Conservation (phyloP, 2,329 filamentous ascomycete genomes). For the Fusarium verticillioides region DNA sequence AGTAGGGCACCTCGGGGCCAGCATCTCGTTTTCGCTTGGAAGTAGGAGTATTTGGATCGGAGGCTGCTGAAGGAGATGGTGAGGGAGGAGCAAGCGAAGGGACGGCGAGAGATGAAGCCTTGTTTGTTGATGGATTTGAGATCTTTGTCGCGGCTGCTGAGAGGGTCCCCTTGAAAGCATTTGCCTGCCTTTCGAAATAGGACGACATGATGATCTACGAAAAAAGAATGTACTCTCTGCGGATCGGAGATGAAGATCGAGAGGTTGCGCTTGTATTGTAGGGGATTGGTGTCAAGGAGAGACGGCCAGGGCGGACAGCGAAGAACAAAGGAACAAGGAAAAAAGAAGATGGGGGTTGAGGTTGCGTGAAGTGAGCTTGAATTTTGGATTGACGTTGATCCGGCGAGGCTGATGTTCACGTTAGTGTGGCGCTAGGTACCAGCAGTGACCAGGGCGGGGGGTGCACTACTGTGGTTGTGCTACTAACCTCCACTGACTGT, state of each 20-base stretch:
- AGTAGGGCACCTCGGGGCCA: conserved; percentile 69
- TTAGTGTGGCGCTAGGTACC: conserved; percentile 29
- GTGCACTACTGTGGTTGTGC: not conserved
- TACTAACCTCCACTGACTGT: not conserved
- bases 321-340: conserved; percentile 24
- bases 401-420: conserved; percentile 38
- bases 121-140: conserved; percentile 58
- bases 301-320: conserved; percentile 8
- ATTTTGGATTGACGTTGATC: conserved; percentile 41
- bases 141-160: conserved; percentile 73
- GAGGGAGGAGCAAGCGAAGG: conserved; percentile 66
- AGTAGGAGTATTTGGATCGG: conserved; percentile 71
- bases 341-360: conserved; percentile 1
- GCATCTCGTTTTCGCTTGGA: conserved; percentile 70
- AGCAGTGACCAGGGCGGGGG: not conserved
- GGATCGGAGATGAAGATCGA: not conserved
- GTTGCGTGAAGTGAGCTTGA: conserved; percentile 18
- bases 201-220: conserved; percentile 62
- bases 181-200: conserved; percentile 73
- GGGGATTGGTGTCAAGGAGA: conserved; percentile 16
- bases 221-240: conserved; percentile 10
- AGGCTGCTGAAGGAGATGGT: conserved; percentile 68
- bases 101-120: conserved; percentile 43
- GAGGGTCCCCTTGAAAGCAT: conserved; percentile 70
- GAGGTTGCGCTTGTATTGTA: not conserved